These are phyloP conservation scores for Trichoderma harzianum DNA, from an alignment of 2,329 filamentous ascomycete species.

Conservation along the genomic window DNA sequence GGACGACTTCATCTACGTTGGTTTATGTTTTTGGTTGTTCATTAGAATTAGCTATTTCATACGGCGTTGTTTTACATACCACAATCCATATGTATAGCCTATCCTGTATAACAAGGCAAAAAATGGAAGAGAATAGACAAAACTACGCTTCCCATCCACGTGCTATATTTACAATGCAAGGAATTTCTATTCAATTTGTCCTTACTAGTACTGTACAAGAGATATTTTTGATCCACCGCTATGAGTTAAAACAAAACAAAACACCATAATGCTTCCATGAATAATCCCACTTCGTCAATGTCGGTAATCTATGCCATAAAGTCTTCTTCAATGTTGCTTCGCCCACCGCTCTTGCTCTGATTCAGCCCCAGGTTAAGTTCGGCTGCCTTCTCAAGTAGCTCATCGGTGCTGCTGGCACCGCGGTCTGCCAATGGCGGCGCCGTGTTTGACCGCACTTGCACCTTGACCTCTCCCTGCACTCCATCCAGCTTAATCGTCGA, in stretches of 20 bases:
- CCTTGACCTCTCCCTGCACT: conserved; percentile 54
- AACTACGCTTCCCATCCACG: neutral
- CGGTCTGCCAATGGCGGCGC: conserved; percentile 24
- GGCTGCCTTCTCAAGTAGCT: conserved; percentile 44
- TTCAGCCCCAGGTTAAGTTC: conserved; percentile 37
- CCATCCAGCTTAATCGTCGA: conserved; percentile 53
- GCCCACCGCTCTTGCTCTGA: neutral
- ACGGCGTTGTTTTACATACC: conserved; percentile 13
- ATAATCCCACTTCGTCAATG: neutral
- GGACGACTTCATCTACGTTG: neutral
- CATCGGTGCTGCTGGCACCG: conserved; percentile 28
- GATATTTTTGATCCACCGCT: neutral
- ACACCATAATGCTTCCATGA: neutral
- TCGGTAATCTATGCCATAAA: conserved; percentile 39
- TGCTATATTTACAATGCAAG: neutral
- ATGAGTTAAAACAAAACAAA: neutral
- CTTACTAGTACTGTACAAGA: neutral
- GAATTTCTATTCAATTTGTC: neutral
- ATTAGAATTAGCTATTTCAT: conserved; percentile 8
- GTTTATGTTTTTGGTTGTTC: neutral
- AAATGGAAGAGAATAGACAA: neutral
- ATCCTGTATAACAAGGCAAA: neutral
- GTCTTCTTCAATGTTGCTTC: conserved; percentile 40
- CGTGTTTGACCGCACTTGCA: conserved; percentile 44
- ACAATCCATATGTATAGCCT: neutral